Percentiles rank a stretch among this genome's conserved stretches.
Conservation (phyloP, 2,329 filamentous ascomycete genomes). For the Botrytis byssoidea region DNA sequence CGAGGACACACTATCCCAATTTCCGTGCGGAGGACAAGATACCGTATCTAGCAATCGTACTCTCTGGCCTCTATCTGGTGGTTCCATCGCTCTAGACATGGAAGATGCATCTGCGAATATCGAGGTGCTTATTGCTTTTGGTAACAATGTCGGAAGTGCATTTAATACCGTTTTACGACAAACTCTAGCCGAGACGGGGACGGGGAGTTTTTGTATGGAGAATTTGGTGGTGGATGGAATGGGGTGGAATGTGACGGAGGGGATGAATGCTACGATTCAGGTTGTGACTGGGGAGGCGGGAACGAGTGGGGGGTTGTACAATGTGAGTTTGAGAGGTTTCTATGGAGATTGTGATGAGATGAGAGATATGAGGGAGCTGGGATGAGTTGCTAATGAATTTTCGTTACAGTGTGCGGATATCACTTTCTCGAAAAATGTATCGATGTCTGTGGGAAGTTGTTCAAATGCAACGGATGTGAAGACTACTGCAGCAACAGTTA, state of each 20-base stretch:
- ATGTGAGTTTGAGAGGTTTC: slow-evolving; percentile 36
- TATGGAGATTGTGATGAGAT: background rate
- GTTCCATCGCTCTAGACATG: slow-evolving; percentile 52
- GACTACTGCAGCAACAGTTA: slow-evolving; percentile 35
- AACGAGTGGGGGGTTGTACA: slow-evolving; percentile 63
- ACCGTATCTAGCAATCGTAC: slow-evolving; percentile 46
- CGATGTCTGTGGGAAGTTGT: slow-evolving; percentile 51
- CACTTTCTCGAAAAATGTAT: slow-evolving; percentile 56
- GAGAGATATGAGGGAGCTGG: no score
- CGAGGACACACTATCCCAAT: slow-evolving; percentile 43
- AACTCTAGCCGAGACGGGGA: slow-evolving; percentile 30
- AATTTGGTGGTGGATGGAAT: slow-evolving; percentile 48
- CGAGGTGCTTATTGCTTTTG: slow-evolving; percentile 33
- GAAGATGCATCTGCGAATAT: slow-evolving; percentile 44
- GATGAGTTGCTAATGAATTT: background rate
- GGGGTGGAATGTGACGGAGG: slow-evolving; percentile 51
- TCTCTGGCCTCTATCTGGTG: slow-evolving; percentile 48
- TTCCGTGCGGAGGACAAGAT: slow-evolving; percentile 48
- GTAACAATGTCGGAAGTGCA: slow-evolving; percentile 27
- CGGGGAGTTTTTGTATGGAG: slow-evolving; percentile 65
- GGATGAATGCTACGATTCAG: slow-evolving; percentile 66
- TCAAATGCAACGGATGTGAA: slow-evolving; percentile 56
- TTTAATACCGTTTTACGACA: slow-evolving; percentile 33
- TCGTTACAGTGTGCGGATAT: slow-evolving; percentile 62
- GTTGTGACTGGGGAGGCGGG: slow-evolving; percentile 63